Percentiles rank a stretch among this genome's conserved stretches.
These are phyloP conservation scores for Polyplosphaeria fusca DNA, from an alignment of 495 filamentous ascomycete genomes.

Conservation along the genomic window DNA sequence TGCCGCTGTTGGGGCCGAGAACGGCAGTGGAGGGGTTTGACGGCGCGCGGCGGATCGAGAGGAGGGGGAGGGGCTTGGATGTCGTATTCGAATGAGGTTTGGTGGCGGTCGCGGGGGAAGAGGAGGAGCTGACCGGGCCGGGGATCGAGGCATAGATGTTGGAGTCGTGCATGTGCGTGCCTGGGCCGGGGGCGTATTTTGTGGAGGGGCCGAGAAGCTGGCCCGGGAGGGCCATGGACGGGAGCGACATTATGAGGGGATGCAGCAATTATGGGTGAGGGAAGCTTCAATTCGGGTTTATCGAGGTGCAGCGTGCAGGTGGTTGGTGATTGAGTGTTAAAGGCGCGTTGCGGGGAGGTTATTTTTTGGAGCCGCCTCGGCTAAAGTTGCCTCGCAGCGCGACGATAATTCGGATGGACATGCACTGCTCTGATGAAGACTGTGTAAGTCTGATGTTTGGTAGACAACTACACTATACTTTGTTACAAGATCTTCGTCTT, in stretches of 20 bases:
- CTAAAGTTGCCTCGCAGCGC: too few species aligned
- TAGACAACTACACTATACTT: too few species aligned
- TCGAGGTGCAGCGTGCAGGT: too few species aligned
- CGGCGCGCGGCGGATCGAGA: conserved; percentile 23
- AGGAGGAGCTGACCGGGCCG: conserved; percentile 55
- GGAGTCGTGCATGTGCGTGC: conserved; percentile 72
- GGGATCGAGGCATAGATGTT: conserved; percentile 71
- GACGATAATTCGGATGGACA: too few species aligned
- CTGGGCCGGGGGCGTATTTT: conserved; percentile 67
- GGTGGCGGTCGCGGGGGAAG: conserved; percentile 37
- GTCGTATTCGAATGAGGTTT: conserved; percentile 41
- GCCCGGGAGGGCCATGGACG: conserved; percentile 59
- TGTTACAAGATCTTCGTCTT: too few species aligned
- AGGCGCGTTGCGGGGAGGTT: neutral
- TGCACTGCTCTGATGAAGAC: too few species aligned
- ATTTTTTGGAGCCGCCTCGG: neutral
- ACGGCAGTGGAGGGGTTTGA: conserved; percentile 23
- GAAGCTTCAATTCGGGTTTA: neutral
- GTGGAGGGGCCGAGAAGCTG: conserved; percentile 68
- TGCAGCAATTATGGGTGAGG: neutral
- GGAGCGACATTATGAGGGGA: conserved; percentile 18
- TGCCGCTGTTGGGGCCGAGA: conserved; percentile 39
- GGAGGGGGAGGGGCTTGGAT: conserved; percentile 39
- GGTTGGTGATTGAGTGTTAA: too few species aligned
- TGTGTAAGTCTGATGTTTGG: too few species aligned